Evolutionary conservation across 176 grass and related monocot genomes (phyloP).

Genomic region (Tillandsia fasciculata): DNA sequence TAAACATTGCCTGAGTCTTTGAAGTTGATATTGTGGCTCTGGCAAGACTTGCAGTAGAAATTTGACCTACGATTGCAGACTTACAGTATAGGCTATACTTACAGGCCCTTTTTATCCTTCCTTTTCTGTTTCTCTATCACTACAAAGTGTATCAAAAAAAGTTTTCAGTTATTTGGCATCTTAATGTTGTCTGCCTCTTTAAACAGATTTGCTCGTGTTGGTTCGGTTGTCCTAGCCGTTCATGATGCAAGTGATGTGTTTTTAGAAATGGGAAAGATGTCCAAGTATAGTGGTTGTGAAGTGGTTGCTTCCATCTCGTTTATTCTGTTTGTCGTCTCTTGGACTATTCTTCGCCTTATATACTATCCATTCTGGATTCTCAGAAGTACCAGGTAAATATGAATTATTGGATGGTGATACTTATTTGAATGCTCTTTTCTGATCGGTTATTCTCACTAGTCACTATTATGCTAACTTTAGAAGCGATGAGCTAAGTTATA

Average conservation of each 20-base stretch:
- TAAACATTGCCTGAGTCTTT: no score
- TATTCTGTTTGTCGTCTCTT: constrained; percentile 68
- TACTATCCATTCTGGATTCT: constrained; percentile 87
- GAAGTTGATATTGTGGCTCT: no score
- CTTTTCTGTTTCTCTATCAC: background rate
- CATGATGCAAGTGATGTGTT: constrained; percentile 93
- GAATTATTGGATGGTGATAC: constrained; percentile 9
- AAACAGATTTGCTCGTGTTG: constrained; percentile 69
- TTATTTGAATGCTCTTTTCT: background rate
- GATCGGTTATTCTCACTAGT: background rate
- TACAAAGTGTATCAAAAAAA: background rate
- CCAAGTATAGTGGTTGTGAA: constrained; percentile 81
- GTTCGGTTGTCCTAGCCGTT: constrained; percentile 66
- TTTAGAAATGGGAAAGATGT: constrained; percentile 80
- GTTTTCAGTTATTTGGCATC: constrained; percentile 9
- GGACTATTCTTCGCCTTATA: constrained; percentile 73
- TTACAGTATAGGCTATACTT: background rate
- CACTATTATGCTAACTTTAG: background rate
- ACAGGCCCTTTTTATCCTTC: background rate
- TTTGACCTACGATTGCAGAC: no score
- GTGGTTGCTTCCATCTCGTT: constrained; percentile 46
- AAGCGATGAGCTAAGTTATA: background rate
- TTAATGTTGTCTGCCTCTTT: constrained; percentile 14
- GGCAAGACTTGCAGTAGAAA: no score
- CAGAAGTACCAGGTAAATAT: constrained; percentile 78